Evolutionary conservation across 345 rosid genomes (phyloP), one percentile per base, ranked within the genome.

Genomic region (Arabis alpina): DNA sequence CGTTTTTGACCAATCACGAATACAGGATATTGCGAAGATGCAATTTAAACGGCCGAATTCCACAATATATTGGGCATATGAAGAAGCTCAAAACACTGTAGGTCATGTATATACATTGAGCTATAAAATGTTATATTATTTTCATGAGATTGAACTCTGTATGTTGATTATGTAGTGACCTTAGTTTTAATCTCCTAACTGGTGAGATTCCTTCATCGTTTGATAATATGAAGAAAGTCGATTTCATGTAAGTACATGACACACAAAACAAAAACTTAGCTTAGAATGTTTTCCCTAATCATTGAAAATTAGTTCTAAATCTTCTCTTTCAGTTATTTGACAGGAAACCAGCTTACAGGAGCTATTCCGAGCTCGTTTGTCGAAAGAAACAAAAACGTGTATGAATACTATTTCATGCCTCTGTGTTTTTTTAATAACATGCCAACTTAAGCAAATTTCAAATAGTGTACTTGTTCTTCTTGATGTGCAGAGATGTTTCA

Each of bases 131-230:
- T 50, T 56, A 30, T 42, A n/a, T 28, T 36, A 6, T 23, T 16
- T 32, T 8, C 61, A 25, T 59, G 50, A 43, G 16, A 37, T 11
- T 44, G 27, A 60, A 37, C 25, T 67, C 6, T 59, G 23, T 57
- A 52, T 15, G 36, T 42, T 61, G 43, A 15, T 56, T n/a, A 19
- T 78, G 83, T 76, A 92, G 96, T 70, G 98, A 92, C 76, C 86
- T 92, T 63, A 92, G 93, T 77, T 90, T 84, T 75, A 92, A 92
- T 69, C 81, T 74, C 66, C 68, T 92, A 68, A 87, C 79, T 10
- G 93, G 96, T 59, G 79, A 80, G 78, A 80, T 92, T 82, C 96
- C 96, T 3, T 2, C 73, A 41, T 77, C 90, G 10, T 92, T 90
- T 70, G 53, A 50, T 39, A 57, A 63, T 6, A 57, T 84, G 69